Conservation (phyloP, 140 eudicot genomes). For the Cichorium intybus region DNA sequence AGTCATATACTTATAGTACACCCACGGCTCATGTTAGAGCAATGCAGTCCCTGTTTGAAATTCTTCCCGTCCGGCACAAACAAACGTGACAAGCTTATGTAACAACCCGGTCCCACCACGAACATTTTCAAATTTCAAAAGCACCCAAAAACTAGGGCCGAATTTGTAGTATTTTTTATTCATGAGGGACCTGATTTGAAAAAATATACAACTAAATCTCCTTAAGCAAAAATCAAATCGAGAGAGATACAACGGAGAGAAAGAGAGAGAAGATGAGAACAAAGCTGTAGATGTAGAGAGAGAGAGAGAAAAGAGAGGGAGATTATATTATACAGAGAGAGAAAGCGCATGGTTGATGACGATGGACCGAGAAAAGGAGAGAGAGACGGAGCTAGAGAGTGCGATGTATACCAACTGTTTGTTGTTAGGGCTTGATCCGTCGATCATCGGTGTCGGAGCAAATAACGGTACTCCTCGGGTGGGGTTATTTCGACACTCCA, state of each 20-base stretch:
- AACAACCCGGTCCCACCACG: conserved; percentile 43
- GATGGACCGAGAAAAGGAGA: conserved; percentile 97
- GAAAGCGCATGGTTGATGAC: conserved; percentile 52
- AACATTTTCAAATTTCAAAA: conserved; percentile 30
- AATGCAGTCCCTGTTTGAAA: conserved; percentile 30
- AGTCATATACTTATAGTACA: conserved; percentile 10
- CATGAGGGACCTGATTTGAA: conserved; percentile 19
- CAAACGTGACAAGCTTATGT: conserved; percentile 50
- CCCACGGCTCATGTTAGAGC: conserved; percentile 46
- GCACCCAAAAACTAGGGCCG: conserved; percentile 9
- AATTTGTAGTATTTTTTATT: not conserved
- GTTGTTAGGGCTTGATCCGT: conserved; percentile 89
- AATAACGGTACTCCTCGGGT: conserved; percentile 75
- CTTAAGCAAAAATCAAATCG: conserved; percentile 23
- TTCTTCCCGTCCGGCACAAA: conserved; percentile 28
- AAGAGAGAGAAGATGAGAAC: conserved; percentile 21
- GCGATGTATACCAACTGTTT: conserved; percentile 98
- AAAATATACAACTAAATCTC: conserved; percentile 10
- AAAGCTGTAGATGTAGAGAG: not conserved
- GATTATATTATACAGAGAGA: conserved; percentile 16
- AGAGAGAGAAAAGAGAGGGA: conserved; percentile 23
- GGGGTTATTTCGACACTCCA: conserved; percentile 92
- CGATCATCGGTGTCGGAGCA: conserved; percentile 70
- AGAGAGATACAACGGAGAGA: conserved; percentile 17
- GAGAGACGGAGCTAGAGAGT: conserved; percentile 94